phyloP scores from a whole-genome alignment of 345 rosid species.

The Euphorbia peplus region DNA sequence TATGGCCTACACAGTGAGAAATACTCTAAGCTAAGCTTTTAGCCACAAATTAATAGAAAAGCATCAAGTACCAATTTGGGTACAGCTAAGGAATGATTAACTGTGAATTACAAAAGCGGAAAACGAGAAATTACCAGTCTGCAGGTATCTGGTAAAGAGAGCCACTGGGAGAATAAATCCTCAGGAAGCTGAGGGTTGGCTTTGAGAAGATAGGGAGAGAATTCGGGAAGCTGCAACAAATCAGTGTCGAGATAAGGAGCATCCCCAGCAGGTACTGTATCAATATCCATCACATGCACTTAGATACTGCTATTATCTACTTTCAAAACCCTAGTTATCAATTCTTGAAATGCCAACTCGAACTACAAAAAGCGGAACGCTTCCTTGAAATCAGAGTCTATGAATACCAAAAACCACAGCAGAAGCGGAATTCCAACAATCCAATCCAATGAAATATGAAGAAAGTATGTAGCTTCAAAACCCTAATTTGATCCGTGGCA shows the following conservation, averaged over 20 bases:
- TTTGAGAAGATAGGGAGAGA: conserved; percentile 55
- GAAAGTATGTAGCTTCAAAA: neutral
- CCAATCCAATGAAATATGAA: neutral
- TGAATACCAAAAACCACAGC: neutral
- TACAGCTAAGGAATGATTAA: neutral
- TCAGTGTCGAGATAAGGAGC: conserved; percentile 51
- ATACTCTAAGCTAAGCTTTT: neutral
- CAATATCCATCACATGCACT: conserved; percentile 25
- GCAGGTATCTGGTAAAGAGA: conserved; percentile 65
- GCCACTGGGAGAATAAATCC: conserved; percentile 75
- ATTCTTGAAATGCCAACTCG: conserved; percentile 2
- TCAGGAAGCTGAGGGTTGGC: conserved; percentile 50
- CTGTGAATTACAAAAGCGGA: neutral
- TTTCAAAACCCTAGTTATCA: conserved; percentile 14
- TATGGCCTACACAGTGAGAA: neutral
- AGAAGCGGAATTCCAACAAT: neutral
- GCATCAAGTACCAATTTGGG: neutral
- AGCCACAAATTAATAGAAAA: neutral
- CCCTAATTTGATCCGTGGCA: too few relatives aligned
- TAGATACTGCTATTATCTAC: neutral
- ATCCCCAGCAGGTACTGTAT: conserved; percentile 25
- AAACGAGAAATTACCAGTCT: conserved; percentile 45
- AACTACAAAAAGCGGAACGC: neutral
- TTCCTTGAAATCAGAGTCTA: neutral
- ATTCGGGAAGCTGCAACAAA: conserved; percentile 67